Conservation (phyloP, 148 eudicot genomes). For the Chenopodium quinoa region DNA sequence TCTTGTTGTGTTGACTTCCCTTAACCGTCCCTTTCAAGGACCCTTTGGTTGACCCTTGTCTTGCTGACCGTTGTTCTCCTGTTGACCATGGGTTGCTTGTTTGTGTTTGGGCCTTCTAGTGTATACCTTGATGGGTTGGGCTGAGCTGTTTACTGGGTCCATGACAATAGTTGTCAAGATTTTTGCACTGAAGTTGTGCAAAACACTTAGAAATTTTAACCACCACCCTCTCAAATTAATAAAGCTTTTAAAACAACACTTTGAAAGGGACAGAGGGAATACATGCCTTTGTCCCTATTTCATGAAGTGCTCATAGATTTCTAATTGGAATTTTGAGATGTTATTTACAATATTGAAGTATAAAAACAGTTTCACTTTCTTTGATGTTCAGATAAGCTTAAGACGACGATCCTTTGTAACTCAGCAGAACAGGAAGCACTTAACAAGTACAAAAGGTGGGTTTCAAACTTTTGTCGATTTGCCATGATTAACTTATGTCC, state of each 20-base stretch:
- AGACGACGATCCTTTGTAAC: slow-evolving; percentile 28
- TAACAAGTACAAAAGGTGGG: slow-evolving; percentile 35
- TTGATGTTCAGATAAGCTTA: slow-evolving; percentile 30
- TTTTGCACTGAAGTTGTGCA: neutral
- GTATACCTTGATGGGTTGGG: no score
- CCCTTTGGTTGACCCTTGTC: no score
- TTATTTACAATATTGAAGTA: neutral
- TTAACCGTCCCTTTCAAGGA: no score
- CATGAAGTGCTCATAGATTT: neutral
- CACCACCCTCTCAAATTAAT: no score
- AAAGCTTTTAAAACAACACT: neutral
- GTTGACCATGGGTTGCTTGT: no score
- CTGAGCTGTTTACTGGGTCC: no score
- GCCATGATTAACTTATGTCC: neutral
- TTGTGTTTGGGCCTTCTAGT: no score
- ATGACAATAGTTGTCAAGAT: no score
- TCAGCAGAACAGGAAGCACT: slow-evolving; percentile 32
- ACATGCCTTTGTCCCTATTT: neutral
- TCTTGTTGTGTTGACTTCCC: no score
- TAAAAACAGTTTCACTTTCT: neutral
- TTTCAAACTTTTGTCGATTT: slow-evolving; percentile 13
- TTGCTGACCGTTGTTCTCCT: no score
- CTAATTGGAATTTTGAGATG: neutral
- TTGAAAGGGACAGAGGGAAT: slow-evolving; percentile 1
- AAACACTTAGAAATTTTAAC: neutral